phyloP scores from a whole-genome alignment of 2,329 filamentous ascomycete genomes.

The Aspergillus cejpii region DNA sequence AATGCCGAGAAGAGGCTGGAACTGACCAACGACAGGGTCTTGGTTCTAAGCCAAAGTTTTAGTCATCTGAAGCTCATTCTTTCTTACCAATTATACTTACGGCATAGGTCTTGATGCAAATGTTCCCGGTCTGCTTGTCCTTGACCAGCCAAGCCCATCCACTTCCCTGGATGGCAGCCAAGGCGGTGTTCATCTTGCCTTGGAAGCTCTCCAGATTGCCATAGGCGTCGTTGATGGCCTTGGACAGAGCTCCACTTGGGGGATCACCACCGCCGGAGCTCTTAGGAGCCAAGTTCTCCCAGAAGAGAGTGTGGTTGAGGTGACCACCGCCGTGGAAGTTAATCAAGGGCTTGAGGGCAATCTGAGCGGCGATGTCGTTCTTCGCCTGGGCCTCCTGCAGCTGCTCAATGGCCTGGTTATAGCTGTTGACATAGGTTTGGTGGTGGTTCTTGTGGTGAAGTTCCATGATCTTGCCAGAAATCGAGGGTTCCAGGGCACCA shows the following conservation, averaged over 20 bases:
- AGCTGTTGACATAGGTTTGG: slow-evolving; percentile 84
- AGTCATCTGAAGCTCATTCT: slow-evolving; percentile 3
- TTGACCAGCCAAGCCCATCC: slow-evolving; percentile 60
- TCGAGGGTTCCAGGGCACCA: slow-evolving; percentile 75
- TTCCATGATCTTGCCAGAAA: slow-evolving; percentile 93
- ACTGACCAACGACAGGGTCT: slow-evolving; percentile 79
- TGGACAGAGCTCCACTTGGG: slow-evolving; percentile 51
- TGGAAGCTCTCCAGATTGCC: slow-evolving; percentile 55
- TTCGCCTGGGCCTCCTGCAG: slow-evolving; percentile 53
- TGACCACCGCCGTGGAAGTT: slow-evolving; percentile 61
- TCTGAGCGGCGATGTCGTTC: slow-evolving; percentile 51
- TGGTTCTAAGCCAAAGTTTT: slow-evolving; percentile 56
- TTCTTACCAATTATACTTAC: slow-evolving; percentile 29
- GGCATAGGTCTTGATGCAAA: slow-evolving; percentile 59
- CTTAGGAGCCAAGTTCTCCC: slow-evolving; percentile 61
- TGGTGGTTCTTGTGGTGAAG: slow-evolving; percentile 93
- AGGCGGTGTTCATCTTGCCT: slow-evolving; percentile 57
- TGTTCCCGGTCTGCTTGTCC: slow-evolving; percentile 53
- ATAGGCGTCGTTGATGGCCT: slow-evolving; percentile 54
- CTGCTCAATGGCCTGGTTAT: slow-evolving; percentile 73
- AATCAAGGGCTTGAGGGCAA: slow-evolving; percentile 54
- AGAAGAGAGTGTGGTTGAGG: slow-evolving; percentile 59
- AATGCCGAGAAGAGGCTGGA: slow-evolving; percentile 74
- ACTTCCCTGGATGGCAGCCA: slow-evolving; percentile 59
- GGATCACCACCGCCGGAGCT: slow-evolving; percentile 57